Evolutionary conservation across 192 early-diverging fungal species (phyloP), one percentile per base, ranked within the genome.

Genomic region (Coemansia sp.): DNA sequence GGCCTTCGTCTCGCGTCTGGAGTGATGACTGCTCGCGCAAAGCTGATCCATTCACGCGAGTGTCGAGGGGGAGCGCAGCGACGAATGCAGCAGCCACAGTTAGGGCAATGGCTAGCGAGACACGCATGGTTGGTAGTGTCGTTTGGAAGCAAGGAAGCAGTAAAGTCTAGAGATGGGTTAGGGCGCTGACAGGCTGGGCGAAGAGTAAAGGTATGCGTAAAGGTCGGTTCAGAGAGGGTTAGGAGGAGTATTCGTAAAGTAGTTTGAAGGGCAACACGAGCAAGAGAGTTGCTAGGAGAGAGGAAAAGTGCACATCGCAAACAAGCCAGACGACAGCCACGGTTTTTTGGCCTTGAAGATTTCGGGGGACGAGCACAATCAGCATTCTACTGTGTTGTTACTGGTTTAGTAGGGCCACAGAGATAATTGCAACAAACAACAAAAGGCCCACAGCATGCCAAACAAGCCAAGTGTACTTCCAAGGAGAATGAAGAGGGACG

Each of bases 391-490:
- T 54, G 31, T 32, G n/a, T 54, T 7, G 27, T 54, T 54, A 54
- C 51, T 54, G 51, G 6, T 19, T 12, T 32, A 6, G 29, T 14
- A 54, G 29, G 51, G 51, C 29, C 25, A 39, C 32, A 40, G 14
- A 60, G 22, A 43, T 6, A 32, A 64, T 47, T 64, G 46, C 62
- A 43, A 43, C 38, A 60, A 60, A 39, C 22, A 38, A 42, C 24
- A 54, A 54, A 15, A 29, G 31, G 32, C 2, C 4, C 7, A 54
- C 51, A 32, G 14, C 15, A 32, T 5, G 32, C 29, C 29, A 32
- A 54, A 54, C 51, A 54, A 54, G 27, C 51, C n/a, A n/a, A n/a
- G n/a, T n/a, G n/a, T n/a, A n/a, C n/a, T 54, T 32, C 14, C 51
- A 31, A 54, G 27, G 17, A 14, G 27, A 15, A 54, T 5, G 51